phyloP scores from a whole-genome alignment of 306 rosid genomes.

The Cucumis hystrix region DNA sequence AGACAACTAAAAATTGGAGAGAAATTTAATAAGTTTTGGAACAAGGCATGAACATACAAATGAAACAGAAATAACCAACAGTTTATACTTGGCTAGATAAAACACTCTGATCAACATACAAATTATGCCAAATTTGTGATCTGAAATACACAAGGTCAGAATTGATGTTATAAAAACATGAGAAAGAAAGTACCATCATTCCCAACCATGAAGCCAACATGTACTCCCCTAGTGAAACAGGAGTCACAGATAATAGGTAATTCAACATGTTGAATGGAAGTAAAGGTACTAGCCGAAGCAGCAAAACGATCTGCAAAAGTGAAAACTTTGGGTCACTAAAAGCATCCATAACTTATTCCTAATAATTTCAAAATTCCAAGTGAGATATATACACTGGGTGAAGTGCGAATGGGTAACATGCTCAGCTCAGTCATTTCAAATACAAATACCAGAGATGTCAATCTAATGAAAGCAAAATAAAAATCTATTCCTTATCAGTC shows the following conservation, averaged over 20 bases:
- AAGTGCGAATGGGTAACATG: neutral
- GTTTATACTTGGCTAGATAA: neutral
- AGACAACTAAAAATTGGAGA: neutral
- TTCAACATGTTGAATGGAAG: slow-evolving; percentile 47
- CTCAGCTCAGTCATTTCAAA: neutral
- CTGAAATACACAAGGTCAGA: neutral
- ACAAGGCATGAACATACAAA: neutral
- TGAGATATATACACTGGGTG: neutral
- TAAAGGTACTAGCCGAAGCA: slow-evolving; percentile 42
- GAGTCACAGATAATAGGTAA: slow-evolving; percentile 38
- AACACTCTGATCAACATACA: neutral
- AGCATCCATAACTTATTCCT: neutral
- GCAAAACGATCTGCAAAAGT: slow-evolving; percentile 31
- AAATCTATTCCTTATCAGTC: neutral
- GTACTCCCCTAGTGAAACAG: slow-evolving; percentile 32
- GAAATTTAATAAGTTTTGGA: neutral
- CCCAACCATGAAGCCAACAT: slow-evolving; percentile 50
- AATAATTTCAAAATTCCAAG: neutral
- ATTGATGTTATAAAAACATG: neutral
- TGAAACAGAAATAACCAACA: neutral
- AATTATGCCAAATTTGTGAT: neutral
- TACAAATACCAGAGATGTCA: neutral
- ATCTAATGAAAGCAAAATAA: neutral
- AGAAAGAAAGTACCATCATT: slow-evolving; percentile 34
- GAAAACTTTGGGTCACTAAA: neutral